Conservation (phyloP, 768 basidiomycete genomes). For the Gloeopeniophorella convolvens region DNA sequence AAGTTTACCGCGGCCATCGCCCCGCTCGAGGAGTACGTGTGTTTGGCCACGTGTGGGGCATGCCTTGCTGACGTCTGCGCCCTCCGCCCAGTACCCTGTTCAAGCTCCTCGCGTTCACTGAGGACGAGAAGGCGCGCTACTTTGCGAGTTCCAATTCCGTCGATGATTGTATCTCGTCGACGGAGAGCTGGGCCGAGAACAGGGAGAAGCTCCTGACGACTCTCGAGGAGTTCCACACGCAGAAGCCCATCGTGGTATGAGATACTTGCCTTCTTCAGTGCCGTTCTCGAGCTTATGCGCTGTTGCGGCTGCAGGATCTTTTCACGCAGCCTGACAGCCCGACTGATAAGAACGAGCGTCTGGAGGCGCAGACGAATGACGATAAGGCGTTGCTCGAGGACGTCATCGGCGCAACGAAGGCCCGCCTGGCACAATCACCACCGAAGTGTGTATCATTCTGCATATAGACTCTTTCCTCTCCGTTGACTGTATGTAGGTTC, state of each 20-base stretch:
- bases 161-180: not conserved
- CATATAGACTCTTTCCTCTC: not conserved
- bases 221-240: constrained; percentile 1
- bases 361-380: constrained; percentile 5
- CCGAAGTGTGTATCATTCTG: not conserved
- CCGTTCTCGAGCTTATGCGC: not conserved
- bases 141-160: not conserved
- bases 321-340: not conserved
- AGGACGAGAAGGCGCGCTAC: constrained; percentile 11
- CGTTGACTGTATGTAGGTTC: not conserved
- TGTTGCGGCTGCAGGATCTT: not conserved
- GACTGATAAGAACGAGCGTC: not conserved
- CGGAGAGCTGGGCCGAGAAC: constrained; percentile 4
- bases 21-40: constrained; percentile 19
- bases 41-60: not conserved
- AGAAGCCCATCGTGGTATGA: not conserved
- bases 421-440: not conserved
- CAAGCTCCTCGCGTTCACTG: not conserved
- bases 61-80: not conserved
- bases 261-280: no score
- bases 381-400: constrained; percentile 5
- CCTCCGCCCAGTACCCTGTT: constrained; percentile 7
- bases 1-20: constrained; percentile 20
- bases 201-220: not conserved
- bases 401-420: not conserved